Percentiles rank a stretch among this genome's conserved stretches.
Conservation (phyloP, 2,329 filamentous ascomycete species). For the Diaporthe velutina region DNA sequence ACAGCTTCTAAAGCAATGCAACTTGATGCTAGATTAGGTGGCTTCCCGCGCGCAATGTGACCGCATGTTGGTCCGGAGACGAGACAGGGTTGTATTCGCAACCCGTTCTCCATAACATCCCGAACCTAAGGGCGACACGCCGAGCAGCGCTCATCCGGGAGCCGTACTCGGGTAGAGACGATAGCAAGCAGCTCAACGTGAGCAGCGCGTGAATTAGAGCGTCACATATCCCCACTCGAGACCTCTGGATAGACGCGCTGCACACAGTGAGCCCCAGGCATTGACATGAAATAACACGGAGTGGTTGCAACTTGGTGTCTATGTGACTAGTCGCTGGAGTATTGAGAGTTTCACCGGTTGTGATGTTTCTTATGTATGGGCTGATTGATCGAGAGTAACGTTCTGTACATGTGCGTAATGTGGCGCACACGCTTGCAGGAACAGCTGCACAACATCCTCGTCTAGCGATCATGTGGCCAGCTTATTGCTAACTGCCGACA, state of each 20-base stretch:
- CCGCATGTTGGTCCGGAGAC: neutral
- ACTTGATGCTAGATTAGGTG: slow-evolving; percentile 5
- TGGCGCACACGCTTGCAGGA: slow-evolving; percentile 10
- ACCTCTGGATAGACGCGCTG: neutral
- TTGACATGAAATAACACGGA: neutral
- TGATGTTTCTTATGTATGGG: neutral
- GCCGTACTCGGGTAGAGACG: neutral
- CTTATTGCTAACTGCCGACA: neutral
- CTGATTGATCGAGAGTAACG: neutral
- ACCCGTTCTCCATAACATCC: neutral
- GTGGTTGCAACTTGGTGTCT: neutral
- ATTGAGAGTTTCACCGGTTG: neutral
- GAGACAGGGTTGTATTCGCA: slow-evolving; percentile 1
- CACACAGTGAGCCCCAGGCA: neutral
- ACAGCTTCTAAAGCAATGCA: slow-evolving; percentile 16
- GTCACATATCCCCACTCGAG: neutral
- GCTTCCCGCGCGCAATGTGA: neutral
- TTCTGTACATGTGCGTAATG: neutral
- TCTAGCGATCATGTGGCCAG: slow-evolving; percentile 3
- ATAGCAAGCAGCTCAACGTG: neutral
- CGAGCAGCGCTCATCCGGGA: neutral
- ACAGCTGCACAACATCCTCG: slow-evolving; percentile 10
- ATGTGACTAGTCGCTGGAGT: neutral
- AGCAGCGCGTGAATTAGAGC: neutral
- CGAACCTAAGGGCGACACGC: neutral